Percentiles rank a stretch among this genome's conserved stretches.
Conservation (phyloP, 108 stramenopile genomes). For the Nitzschia putrida region DNA sequence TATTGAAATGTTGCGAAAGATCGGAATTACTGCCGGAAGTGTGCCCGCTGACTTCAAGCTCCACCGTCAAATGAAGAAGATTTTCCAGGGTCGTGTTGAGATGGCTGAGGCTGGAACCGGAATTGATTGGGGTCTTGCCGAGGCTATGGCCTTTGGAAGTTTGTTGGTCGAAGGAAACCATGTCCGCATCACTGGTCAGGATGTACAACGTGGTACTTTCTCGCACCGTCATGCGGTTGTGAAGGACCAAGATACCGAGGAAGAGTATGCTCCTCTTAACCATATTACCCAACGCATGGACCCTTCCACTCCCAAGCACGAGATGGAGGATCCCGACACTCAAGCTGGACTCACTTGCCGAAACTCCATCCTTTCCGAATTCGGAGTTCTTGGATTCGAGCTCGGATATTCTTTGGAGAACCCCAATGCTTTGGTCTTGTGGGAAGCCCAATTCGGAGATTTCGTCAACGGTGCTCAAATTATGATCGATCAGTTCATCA, state of each 20-base stretch:
- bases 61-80: constrained; percentile 92
- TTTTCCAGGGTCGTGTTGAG: constrained; percentile 81
- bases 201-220: constrained; percentile 97
- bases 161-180: constrained; percentile 97
- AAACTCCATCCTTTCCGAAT: constrained; percentile 96
- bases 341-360: constrained; percentile 91
- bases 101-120: constrained; percentile 85
- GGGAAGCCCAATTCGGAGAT: constrained; percentile 99
- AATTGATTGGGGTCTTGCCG: constrained; percentile 99
- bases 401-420: constrained; percentile 96
- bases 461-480: constrained; percentile 98
- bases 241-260: constrained; percentile 92
- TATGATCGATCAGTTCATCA: constrained; percentile 98
- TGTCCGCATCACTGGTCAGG: constrained; percentile 97
- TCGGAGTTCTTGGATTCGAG: constrained; percentile 98
- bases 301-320: constrained; percentile 82
- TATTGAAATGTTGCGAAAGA: constrained; percentile 69
- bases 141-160: constrained; percentile 97
- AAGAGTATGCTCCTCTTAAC: constrained; percentile 92
- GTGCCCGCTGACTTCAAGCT: constrained; percentile 91
- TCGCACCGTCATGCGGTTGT: constrained; percentile 96
- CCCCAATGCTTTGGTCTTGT: constrained; percentile 93
- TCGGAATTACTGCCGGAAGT: constrained; percentile 81
- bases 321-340: constrained; percentile 70
- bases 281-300: constrained; percentile 78